Base-by-base conservation (phyloP, 768 basidiomycete genomes). In the Lentinula edodes region DNA sequence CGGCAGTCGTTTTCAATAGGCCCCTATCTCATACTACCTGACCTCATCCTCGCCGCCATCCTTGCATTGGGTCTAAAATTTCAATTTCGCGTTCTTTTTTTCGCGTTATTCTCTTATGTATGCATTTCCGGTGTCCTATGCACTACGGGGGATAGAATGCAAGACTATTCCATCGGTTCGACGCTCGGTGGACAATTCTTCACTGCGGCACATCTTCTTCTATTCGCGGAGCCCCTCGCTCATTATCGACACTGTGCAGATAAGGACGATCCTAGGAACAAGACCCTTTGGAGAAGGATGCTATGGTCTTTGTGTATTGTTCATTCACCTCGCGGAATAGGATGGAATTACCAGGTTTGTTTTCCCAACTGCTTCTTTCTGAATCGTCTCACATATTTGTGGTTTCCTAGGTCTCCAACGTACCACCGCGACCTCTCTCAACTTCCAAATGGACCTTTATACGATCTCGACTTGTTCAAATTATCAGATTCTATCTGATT, bases 311-410 rank as follows among this genome's bases (percentile, higher is more conserved):
- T 38, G 32, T 60, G 61, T 53, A 50, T 68, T 15, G 55, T 61
- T 23, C 48, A 52, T 28, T 65, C 60, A 18, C 63, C 61, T 7
- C 65, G 69, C 54, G 64, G 66, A 8, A 58, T 69, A 42, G 62
- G 68, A 38, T 69, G 64, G 65, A 67, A 65, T 53, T 64, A 64
- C 39, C 58, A 66, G 53, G 67, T 67, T 28, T 13, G 57, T 62
- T 20, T 35, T 57, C 8, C 34, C 18, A 32, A 18, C 43, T 54
- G 23, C 28, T 9, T n/a, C 38, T 13, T 20, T n/a, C 32, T 15
- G 20, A 38, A 61, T 16, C 28, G 20, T 7, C 28, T 13, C 36
- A 16, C 45, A 20, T 20, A n/a, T 46, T 46, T 1, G 8, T 20
- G 18, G n/a, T 46, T 23, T 6, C n/a, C 6, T 15, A 61, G 41